phyloP scores from a whole-genome alignment of 257 asterid genomes.

The Striga asiatica region DNA sequence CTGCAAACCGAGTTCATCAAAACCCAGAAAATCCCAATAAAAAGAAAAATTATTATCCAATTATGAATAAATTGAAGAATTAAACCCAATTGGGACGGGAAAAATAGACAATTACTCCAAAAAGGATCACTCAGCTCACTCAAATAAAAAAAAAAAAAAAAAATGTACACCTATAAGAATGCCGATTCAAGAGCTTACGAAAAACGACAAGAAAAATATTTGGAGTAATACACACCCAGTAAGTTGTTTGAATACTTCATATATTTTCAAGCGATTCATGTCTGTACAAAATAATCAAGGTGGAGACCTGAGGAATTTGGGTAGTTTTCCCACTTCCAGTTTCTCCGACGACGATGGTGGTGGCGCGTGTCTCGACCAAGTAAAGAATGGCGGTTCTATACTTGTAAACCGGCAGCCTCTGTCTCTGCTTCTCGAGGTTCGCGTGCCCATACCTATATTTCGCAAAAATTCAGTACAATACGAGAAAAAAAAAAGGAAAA shows the following conservation, averaged over 20 bases:
- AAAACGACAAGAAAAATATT: not conserved
- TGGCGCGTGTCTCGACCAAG: conserved; percentile 77
- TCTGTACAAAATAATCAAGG: no score
- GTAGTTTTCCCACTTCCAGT: conserved; percentile 97
- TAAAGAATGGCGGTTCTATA: conserved; percentile 62
- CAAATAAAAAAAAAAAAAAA: not conserved
- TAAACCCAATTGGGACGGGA: not conserved
- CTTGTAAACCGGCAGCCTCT: conserved; percentile 74
- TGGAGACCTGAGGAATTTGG: conserved; percentile 85
- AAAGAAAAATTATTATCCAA: not conserved
- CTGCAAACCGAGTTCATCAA: conserved; percentile 25
- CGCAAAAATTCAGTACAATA: not conserved
- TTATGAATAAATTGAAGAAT: not conserved
- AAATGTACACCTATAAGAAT: not conserved
- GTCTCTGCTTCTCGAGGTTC: conserved; percentile 55
- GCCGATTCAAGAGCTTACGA: no score
- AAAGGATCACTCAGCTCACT: no score
- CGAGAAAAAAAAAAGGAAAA: not conserved
- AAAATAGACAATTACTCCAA: no score
- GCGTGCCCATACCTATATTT: conserved; percentile 46
- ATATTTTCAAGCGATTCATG: no score
- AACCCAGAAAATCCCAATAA: not conserved
- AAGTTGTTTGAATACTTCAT: no score
- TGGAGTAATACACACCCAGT: no score
- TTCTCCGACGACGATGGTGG: conserved; percentile 89